A percentile compares a stretch with the other conserved stretches of the same genome.
These are phyloP conservation scores for Pulveroboletus sp. DNA, from an alignment of 768 basidiomycete species.

Conservation along the genomic window DNA sequence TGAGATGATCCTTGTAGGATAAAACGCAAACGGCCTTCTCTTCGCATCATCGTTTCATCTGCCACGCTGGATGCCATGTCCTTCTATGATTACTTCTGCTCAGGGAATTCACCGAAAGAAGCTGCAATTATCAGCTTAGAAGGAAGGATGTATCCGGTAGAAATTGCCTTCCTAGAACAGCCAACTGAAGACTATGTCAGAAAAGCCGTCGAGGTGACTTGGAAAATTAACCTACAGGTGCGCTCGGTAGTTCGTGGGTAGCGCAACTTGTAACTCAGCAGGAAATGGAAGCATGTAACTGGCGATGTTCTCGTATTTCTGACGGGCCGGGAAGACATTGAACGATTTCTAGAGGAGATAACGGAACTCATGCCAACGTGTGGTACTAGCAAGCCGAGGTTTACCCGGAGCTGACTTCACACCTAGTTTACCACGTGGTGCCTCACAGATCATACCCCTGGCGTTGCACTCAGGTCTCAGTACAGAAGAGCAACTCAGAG, in stretches of 20 bases:
- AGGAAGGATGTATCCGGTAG: constrained; percentile 93
- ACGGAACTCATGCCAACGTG: constrained; percentile 76
- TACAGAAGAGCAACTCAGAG: constrained; percentile 80
- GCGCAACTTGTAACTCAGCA: background rate
- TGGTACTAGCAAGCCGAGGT: constrained; percentile 1
- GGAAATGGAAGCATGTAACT: constrained; percentile 52
- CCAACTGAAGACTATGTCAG: constrained; percentile 77
- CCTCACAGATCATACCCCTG: constrained; percentile 57
- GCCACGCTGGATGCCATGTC: constrained; percentile 92
- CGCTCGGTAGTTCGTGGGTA: constrained; percentile 7
- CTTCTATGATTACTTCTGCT: constrained; percentile 86
- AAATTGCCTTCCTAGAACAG: constrained; percentile 81
- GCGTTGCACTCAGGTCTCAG: constrained; percentile 88
- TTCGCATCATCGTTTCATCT: constrained; percentile 90
- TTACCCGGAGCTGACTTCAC: background rate
- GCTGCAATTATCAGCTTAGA: constrained; percentile 86
- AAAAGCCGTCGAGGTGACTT: constrained; percentile 77
- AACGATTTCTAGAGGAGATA: constrained; percentile 76
- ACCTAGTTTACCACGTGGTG: constrained; percentile 48
- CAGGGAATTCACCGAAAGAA: constrained; percentile 56
- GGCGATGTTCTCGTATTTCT: constrained; percentile 95
- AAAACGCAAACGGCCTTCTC: constrained; percentile 81
- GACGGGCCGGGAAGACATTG: constrained; percentile 96
- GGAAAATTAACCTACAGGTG: constrained; percentile 80
- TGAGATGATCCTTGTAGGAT: constrained; percentile 51